phyloP scores from a whole-genome alignment of 345 rosid species.

The Aquilaria yunnanensis region DNA sequence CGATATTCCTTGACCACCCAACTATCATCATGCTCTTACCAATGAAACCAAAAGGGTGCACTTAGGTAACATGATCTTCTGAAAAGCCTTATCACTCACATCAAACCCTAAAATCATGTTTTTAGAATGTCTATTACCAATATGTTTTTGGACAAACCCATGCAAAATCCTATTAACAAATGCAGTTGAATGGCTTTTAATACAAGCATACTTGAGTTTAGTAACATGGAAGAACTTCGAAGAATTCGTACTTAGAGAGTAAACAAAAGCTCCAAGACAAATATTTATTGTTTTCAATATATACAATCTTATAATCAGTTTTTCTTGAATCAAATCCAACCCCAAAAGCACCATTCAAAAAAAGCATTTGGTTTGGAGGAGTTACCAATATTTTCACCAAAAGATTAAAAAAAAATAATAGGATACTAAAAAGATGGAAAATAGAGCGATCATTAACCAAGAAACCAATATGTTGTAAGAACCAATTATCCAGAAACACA shows the following conservation, averaged over 20 bases:
- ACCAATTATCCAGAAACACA: background rate
- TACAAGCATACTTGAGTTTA: background rate
- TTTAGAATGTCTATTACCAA: background rate
- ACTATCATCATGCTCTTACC: no score
- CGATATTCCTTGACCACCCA: no score
- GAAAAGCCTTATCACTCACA: conserved; percentile 4
- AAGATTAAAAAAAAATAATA: background rate
- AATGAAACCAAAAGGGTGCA: no score
- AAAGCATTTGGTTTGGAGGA: background rate
- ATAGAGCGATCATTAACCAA: background rate
- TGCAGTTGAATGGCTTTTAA: background rate
- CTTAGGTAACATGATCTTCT: conserved; percentile 7
- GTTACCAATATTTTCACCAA: background rate
- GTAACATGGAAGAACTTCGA: background rate
- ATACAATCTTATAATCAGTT: conserved; percentile 1
- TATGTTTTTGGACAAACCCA: conserved; percentile 3
- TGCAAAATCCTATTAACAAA: conserved; percentile 2
- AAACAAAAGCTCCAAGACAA: background rate
- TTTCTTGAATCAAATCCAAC: conserved; percentile 7
- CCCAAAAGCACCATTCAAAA: background rate
- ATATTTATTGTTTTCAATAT: background rate
- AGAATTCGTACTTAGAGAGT: conserved; percentile 1
- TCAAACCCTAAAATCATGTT: conserved; percentile 3
- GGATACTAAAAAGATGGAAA: background rate
- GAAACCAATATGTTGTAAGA: conserved; percentile 1